Base-by-base conservation (phyloP, 305 asterid species). In the Fraxinus angustifolia region DNA sequence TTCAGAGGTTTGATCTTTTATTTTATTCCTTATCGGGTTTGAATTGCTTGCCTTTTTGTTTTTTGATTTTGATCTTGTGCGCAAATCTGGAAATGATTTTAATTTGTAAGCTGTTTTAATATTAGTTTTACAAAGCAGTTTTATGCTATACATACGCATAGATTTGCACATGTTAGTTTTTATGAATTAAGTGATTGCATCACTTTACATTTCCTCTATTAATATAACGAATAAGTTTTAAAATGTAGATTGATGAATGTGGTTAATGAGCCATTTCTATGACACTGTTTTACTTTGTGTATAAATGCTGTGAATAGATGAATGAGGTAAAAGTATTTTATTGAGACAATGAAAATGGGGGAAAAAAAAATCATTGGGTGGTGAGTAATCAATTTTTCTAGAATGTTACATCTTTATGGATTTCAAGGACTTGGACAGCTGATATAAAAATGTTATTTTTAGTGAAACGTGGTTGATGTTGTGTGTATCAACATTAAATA, bases 51-150 rank as follows among this genome's bases (percentile, higher is more conserved):
- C 68, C 11, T 58, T 58, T 56, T 2, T 58, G 30, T 19, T 58
- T 58, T 7, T 58, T 58, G 68, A 17, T 45, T 77, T 76, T 62
- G 45, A 16, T 81, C 7, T 73, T 17, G 38, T 71, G 42, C 45
- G 70, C 74, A 8, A 79, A 77, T 81, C 82, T 53, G 60, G 75
- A 62, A 71, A 73, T 71, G n/a, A 77, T 74, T 68, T 8, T 30
- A 82, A 79, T 35, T 72, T 14, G 40, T 81, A 23, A 34, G 73
- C 58, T 65, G 67, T 36, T 33, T 31, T 4, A 28, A 28, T 26
- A 26, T 67, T 67, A 12, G 35, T 67, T 67, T 26, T 67, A 28
- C 35, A 28, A 67, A 30, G 21, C 23, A 31, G 42, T 21, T 71
- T 33, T 33, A n/a, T 70, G 75, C 42, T 12, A 70, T 30, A 16